Evolutionary conservation across 1,139 yeast species (phyloP), one percentile per base, ranked within the genome.

Genomic region (Waltiozyma sp.): DNA sequence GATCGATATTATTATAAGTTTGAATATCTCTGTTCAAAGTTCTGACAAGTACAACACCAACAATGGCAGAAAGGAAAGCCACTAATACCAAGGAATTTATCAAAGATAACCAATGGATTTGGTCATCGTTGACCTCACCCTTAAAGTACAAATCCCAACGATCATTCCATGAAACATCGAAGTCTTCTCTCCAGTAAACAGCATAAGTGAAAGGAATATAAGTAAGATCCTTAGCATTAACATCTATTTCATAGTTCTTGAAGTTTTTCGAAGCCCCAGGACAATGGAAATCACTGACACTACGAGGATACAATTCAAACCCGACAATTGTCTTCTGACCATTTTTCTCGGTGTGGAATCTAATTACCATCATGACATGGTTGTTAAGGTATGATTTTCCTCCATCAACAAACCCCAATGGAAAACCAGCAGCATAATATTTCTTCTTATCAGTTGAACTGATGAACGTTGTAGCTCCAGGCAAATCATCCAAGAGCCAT

Each of bases 121-220:
- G 72, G 21, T 68, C 64, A 6, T 62, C 60, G 37, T 63, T 61
- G 33, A 71, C 73, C 40, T 76, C 84, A 50, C 75, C 70, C 43
- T 75, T 72, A 56, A 80, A 73, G 59, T 81, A 87, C 53, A 80
- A 64, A 43, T 77, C 78, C 94, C 95, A 86, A 52, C 96, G 68
- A 48, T 77, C 70, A 41, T 70, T 71, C 73, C 88, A 84, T 38
- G 75, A 74, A 28, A 84, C 68, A 3, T 77, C 70, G 40, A 67
- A 65, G 48, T 87, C 95, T 60, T 87, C 95, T 59, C 93, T 70
- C 94, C 95, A 88, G 58, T 83, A 83, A 4, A 88, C 89, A 0
- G 95, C 76, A 56, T 87, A 88, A 1, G 95, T 83, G 62, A 77
- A 87, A 9, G 91, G 88, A 39, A 87, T 75, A 8, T 68, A 54